Base-by-base conservation (phyloP, 768 basidiomycete species). In the Phylloporus sp. region DNA sequence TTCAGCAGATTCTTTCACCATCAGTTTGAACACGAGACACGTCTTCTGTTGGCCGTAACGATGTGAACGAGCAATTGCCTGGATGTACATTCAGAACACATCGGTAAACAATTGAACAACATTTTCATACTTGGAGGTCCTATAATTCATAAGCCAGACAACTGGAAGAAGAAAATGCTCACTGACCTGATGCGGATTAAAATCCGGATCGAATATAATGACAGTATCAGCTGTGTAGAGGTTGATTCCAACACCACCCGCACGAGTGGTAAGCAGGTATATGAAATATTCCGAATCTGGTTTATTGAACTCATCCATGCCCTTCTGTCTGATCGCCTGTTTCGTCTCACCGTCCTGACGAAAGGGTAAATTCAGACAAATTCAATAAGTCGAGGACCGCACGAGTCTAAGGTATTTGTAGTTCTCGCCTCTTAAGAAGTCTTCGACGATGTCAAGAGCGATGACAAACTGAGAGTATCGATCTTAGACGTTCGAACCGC, bases 21-120 rank as follows among this genome's bases (percentile, higher is more conserved):
- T 92, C 33, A 99, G 69, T 62, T 95, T 97, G 75, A 97, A 95
- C 21, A 95, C 92, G 35, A 95, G 74, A 50, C 92, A 93, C 6
- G 89, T 90, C 61, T 96, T 97, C 68, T 81, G 80, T 68, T 98
- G 96, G 2, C 96, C 96, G 61, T 85, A 98, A 44, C 96, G 81
- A 71, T 98, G 91, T 21, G 92, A 82, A 41, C 96, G 83, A 18
- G 94, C 84, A 48, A 99, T 97, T 27, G 96, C 96, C 86, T 97
- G 58, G 4, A 50, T 43, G 38, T 21, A 38, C 13, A 13, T 42
- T 60, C n/a, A 57, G 50, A 35, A 20, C 14, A 26, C 1, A 20
- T 29, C n/a, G 15, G n/a, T 1, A 35, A 38, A 29, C n/a, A n/a
- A n/a, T n/a, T n/a, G n/a, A n/a, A n/a, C n/a, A n/a, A 44, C 26